Percentiles rank a stretch among this genome's conserved stretches.
Conservation (phyloP, 352 stramenopile genomes). For the Pythium vanterpoolii region DNA sequence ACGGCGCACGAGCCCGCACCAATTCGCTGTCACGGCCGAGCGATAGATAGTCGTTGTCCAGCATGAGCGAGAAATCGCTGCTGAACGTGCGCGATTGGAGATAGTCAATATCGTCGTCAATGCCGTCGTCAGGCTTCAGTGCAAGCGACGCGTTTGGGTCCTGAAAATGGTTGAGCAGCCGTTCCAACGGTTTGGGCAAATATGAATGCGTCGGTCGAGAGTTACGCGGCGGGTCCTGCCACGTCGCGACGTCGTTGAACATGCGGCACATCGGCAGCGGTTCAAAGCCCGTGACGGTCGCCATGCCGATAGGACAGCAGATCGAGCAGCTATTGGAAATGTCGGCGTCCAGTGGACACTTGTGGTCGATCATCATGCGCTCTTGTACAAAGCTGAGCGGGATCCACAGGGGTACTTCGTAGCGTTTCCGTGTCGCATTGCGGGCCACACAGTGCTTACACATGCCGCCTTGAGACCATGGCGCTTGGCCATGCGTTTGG, state of each 20-base stretch:
- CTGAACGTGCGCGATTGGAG: slow-evolving; percentile 25
- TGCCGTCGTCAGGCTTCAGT: slow-evolving; percentile 12
- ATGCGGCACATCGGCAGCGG: slow-evolving; percentile 75
- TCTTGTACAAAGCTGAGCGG: slow-evolving; percentile 83
- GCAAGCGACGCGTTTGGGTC: background rate
- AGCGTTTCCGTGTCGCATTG: slow-evolving; percentile 59
- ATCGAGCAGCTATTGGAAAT: slow-evolving; percentile 62
- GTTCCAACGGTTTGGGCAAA: slow-evolving; percentile 64
- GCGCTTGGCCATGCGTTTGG: background rate
- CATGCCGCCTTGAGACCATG: slow-evolving; percentile 24
- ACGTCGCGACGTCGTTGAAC: slow-evolving; percentile 39
- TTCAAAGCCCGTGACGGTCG: slow-evolving; percentile 48
- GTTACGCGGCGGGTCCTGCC: slow-evolving; percentile 25
- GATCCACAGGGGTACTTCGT: slow-evolving; percentile 76
- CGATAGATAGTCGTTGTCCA: slow-evolving; percentile 47
- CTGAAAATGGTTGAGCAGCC: slow-evolving; percentile 49
- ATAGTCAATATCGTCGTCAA: slow-evolving; percentile 34
- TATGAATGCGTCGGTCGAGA: slow-evolving; percentile 16
- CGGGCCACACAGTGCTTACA: slow-evolving; percentile 70
- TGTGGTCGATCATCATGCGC: slow-evolving; percentile 67
- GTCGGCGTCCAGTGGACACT: slow-evolving; percentile 62
- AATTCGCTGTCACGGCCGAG: slow-evolving; percentile 64
- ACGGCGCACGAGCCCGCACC: slow-evolving; percentile 56
- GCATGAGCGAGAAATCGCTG: slow-evolving; percentile 36
- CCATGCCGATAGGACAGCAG: slow-evolving; percentile 42